phyloP scores from a whole-genome alignment of 2,329 filamentous ascomycete species.

The Aspergillus glaucus region DNA sequence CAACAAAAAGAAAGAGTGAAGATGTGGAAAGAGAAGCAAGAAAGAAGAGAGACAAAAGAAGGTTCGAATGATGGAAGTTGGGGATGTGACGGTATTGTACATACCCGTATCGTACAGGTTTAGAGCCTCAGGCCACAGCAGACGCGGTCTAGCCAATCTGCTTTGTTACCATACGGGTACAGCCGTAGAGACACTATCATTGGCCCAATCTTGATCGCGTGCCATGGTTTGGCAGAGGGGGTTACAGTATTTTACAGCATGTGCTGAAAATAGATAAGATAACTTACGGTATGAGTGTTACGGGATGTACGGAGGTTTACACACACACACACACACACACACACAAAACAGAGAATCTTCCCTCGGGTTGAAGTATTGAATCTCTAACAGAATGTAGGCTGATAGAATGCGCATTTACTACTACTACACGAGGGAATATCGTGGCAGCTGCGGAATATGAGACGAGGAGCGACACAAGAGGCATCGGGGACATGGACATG shows the following conservation, averaged over 20 bases:
- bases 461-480: too few species aligned
- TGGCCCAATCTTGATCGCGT: constrained; percentile 5
- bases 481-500: too few species aligned
- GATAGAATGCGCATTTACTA: too few species aligned
- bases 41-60: constrained; percentile 5
- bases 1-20: neutral
- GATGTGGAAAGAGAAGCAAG: constrained; percentile 5
- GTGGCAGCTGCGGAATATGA: too few species aligned
- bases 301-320: neutral
- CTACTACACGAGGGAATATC: too few species aligned
- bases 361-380: too few species aligned
- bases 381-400: too few species aligned
- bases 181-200: neutral
- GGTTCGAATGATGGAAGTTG: constrained; percentile 4
- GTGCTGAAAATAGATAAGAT: too few species aligned
- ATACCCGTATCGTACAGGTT: neutral
- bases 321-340: too few species aligned
- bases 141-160: constrained; percentile 18
- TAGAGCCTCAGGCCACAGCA: neutral
- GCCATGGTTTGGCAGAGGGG: neutral
- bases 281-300: too few species aligned
- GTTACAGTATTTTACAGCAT: neutral
- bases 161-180: neutral
- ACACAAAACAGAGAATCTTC: too few species aligned
- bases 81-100: constrained; percentile 3